A percentile compares a stretch with the other conserved stretches of the same genome.
phyloP scores from a whole-genome alignment of 2,329 filamentous ascomycete species.

The Paecilomyces sp. region DNA sequence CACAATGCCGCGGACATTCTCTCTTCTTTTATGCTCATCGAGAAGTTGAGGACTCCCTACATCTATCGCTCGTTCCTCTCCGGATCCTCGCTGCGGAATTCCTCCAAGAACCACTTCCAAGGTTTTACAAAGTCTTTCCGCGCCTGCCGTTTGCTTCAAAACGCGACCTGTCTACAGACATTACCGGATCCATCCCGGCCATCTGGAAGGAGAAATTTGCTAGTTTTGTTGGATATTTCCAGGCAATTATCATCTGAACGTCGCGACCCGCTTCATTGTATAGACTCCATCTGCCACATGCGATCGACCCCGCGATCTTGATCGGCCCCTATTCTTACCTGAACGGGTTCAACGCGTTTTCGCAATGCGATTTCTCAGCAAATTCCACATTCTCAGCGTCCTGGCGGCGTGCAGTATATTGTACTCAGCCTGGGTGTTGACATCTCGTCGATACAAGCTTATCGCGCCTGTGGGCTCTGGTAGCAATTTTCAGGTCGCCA shows the following conservation, averaged over 20 bases:
- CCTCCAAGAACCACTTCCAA: background rate
- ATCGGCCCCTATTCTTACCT: background rate
- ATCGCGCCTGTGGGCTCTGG: conserved; percentile 9
- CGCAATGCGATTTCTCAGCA: conserved; percentile 19
- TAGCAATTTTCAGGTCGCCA: conserved; percentile 12
- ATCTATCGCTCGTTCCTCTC: background rate
- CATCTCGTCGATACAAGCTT: conserved; percentile 14
- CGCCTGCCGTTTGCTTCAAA: background rate
- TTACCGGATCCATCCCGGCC: background rate
- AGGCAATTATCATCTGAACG: background rate
- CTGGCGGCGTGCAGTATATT: conserved; percentile 23
- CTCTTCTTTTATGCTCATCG: background rate
- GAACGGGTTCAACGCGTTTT: background rate
- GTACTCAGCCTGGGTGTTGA: conserved; percentile 20
- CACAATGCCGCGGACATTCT: background rate
- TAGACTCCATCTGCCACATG: background rate
- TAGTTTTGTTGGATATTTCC: background rate
- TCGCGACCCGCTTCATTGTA: background rate
- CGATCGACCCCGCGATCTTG: background rate
- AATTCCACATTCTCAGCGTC: conserved; percentile 23
- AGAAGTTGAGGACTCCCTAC: background rate
- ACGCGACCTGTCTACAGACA: background rate
- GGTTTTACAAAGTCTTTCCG: background rate
- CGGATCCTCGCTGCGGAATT: background rate
- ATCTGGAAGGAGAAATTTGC: background rate